Evolutionary conservation across 495 filamentous ascomycete species (phyloP), one percentile per base, ranked within the genome.

Genomic region (Pseudevernia furfuracea): DNA sequence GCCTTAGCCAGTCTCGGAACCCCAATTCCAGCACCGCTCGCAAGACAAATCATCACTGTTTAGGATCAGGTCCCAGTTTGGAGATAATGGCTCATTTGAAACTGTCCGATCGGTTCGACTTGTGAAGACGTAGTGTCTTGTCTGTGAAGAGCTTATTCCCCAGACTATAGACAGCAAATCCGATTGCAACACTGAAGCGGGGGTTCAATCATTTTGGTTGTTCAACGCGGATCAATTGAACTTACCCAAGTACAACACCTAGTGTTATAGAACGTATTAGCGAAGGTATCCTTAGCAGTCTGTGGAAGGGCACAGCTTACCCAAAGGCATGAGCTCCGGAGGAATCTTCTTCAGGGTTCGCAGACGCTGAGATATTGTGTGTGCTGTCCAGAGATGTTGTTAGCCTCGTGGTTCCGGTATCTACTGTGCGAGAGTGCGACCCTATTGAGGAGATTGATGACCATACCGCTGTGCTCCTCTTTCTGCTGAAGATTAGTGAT

Each of bases 351-450:
- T 91, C 65, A 97, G 78, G 67, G 81, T 84, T 71, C 94, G 87
- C 66, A 99, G 81, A 70, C 95, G 89, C 80, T 99, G 94, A 56
- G 94, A 97, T 78, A 99, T 87, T 64, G 94, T 97, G 81, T 97
- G 94, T 74, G 90, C 94, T 98, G 41, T 6, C n/a, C 38, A 37
- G 68, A 32, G 32, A 57, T 59, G 56, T 9, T 12, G 19, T 65
- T 34, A 61, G 46, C 43, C 46, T 39, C 21, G 12, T 44, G 55
- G 19, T 44, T 2, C 39, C 23, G 55, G n/a, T 3, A 25, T 36
- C 37, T 34, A 25, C 23, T 34, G 43, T 38, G 34, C 34, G 38
- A 28, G 44, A 1, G 21, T 32, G 7, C n/a, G 39, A 3, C 37
- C 25, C n/a, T 34, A 43, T 38, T 34, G 39, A 30, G 3, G 19